Percentiles rank a stretch among this genome's conserved stretches.
These are phyloP conservation scores for Ustilago lituana DNA, from an alignment of 1,284 basidiomycete species.

Conservation along the genomic window DNA sequence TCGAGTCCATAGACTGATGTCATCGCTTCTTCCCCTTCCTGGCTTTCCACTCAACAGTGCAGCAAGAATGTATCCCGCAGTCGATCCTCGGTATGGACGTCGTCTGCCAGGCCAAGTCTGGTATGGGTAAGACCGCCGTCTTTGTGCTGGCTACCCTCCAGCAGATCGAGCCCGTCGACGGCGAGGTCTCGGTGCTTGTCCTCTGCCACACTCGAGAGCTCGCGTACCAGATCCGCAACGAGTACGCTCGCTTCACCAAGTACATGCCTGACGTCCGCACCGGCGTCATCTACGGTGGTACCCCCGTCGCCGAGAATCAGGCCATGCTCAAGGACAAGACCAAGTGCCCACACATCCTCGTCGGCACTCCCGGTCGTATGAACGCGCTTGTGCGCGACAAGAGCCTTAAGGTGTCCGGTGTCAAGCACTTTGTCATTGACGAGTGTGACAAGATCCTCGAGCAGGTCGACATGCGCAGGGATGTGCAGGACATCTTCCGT, in stretches of 20 bases:
- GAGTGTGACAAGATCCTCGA: slow-evolving; percentile 99
- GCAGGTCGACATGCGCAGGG: slow-evolving; percentile 99
- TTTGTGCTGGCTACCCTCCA: slow-evolving; percentile 98
- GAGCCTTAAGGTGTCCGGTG: slow-evolving; percentile 62
- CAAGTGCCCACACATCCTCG: slow-evolving; percentile 98
- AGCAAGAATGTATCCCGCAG: slow-evolving; percentile 99
- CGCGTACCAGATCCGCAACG: slow-evolving; percentile 99
- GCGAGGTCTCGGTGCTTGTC: slow-evolving; percentile 96
- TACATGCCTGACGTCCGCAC: slow-evolving; percentile 99
- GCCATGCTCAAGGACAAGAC: slow-evolving; percentile 94
- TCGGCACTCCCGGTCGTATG: slow-evolving; percentile 87
- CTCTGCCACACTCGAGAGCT: slow-evolving; percentile 99
- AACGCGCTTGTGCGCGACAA: slow-evolving; percentile 67
- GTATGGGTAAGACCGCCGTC: slow-evolving; percentile 99
- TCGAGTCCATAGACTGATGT: too few species aligned
- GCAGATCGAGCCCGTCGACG: slow-evolving; percentile 97
- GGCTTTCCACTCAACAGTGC: slow-evolving; percentile 74
- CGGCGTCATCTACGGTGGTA: slow-evolving; percentile 97
- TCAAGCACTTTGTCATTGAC: slow-evolving; percentile 93
- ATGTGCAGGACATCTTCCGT: slow-evolving; percentile 99
- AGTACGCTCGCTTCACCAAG: slow-evolving; percentile 98
- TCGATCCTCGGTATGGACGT: slow-evolving; percentile 99
- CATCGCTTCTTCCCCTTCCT: too few species aligned
- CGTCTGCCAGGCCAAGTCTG: slow-evolving; percentile 98
- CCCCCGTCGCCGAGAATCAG: slow-evolving; percentile 90